A percentile compares a stretch with the other conserved stretches of the same genome.
These are phyloP conservation scores for Globisporangium solare DNA, from an alignment of 352 stramenopile species.

Conservation along the genomic window DNA sequence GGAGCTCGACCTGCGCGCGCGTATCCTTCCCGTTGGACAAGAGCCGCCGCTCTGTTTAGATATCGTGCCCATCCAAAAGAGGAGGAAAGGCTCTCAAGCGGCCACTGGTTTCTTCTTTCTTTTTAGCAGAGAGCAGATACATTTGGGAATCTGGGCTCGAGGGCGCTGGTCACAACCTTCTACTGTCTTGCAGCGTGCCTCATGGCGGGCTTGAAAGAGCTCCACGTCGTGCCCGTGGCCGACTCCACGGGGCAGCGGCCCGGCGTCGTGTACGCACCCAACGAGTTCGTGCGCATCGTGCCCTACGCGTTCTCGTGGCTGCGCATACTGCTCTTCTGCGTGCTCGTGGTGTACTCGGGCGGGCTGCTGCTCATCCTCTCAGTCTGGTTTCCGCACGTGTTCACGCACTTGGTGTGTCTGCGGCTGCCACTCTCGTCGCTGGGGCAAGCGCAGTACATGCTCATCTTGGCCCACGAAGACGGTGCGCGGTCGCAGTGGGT, in stretches of 20 bases:
- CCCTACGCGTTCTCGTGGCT: constrained; percentile 33
- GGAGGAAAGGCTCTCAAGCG: no score
- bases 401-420: constrained; percentile 49
- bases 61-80: no score
- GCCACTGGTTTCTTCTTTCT: no score
- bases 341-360: constrained; percentile 31
- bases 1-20: no score
- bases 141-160: no score
- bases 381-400: constrained; percentile 54
- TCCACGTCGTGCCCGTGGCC: constrained; percentile 40
- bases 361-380: constrained; percentile 39
- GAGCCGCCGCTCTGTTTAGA: no score
- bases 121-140: no score
- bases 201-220: constrained; percentile 41
- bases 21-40: no score
- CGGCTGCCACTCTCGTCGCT: constrained; percentile 22
- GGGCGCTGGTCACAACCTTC: no score
- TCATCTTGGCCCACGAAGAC: constrained; percentile 25
- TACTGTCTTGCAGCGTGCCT: no score
- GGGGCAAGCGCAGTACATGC: constrained; percentile 46
- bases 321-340: constrained; percentile 28
- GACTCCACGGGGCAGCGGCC: constrained; percentile 27
- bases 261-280: constrained; percentile 36
- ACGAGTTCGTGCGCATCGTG: constrained; percentile 32
- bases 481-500: constrained; percentile 30